Base-by-base conservation (phyloP, 2,329 filamentous ascomycete genomes). In the Neofusicoccum sp. region DNA sequence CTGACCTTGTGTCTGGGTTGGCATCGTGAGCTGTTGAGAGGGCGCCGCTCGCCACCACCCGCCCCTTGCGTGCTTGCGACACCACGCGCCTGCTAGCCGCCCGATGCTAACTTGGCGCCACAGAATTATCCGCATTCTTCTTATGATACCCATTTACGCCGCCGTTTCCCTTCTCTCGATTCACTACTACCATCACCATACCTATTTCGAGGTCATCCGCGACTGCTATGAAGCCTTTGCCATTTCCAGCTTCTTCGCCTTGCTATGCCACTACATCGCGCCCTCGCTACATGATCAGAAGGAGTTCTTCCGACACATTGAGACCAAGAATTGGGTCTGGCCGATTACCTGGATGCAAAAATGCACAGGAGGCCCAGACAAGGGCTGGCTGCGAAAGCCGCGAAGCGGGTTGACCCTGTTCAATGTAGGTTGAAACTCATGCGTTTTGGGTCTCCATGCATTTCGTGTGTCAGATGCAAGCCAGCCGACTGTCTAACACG, bases 141-240 rank as follows among this genome's bases (percentile, higher is more conserved):
- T 93, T 74, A 94, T 96, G 91, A 86, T 96, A 56, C 92, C 92
- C 43, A 82, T 96, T 65, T 96, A 96, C 76, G 83, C 89, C 56
- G 81, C 87, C 43, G 88, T 92, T 22, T 88, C 90, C 37, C 91
- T 91, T 72, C 83, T 94, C 41, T 88, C 87, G 64, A 86, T 92
- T 69, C 82, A 84, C 67, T 93, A 85, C 79, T 94, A 95, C 80
- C 85, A 84, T 74, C 85, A 93, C 71, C 87, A 89, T 54, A 85
- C 95, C 63, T 96, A 96, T 79, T 95, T 89, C 74, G 84, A 91
- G 71, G 88, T 95, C 59, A 80, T 94, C 47, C 87, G 90, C 70
- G 90, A 95, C 74, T 94, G 91, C 77, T 96, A 96, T 76, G 92
- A 96, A 79, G 91, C 92, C 9, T 94, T 96, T 71, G 91, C 91